A percentile compares a stretch with the other conserved stretches of the same genome.
Evolutionary conservation across 305 asterid species (phyloP).

Genomic region (Fraxinus nigra): DNA sequence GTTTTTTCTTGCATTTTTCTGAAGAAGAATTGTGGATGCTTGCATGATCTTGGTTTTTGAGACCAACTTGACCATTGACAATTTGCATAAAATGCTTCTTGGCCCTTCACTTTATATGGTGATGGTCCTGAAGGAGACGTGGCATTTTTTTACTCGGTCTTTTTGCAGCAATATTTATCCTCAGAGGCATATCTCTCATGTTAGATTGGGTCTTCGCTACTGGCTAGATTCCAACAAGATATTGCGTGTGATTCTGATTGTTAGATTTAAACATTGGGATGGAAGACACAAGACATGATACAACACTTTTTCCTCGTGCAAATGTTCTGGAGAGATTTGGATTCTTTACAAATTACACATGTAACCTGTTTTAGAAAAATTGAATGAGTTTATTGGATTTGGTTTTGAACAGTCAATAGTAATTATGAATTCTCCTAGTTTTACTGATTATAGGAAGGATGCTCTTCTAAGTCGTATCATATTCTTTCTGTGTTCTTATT

Average conservation of each 20-base stretch:
- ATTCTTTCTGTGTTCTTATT: conserved; percentile 8
- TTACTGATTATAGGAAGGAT: conserved; percentile 18
- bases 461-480: conserved; percentile 3
- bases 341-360: neutral
- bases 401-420: neutral
- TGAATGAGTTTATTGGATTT: neutral
- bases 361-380: neutral
- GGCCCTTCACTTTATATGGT: neutral
- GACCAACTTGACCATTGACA: neutral
- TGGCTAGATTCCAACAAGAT: neutral
- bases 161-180: conserved; percentile 4
- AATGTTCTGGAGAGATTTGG: neutral
- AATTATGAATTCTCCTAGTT: neutral
- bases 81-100: neutral
- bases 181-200: neutral
- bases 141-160: neutral
- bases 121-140: neutral
- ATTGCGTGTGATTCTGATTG: neutral
- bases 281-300: neutral
- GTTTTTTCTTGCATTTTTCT: neutral
- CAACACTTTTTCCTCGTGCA: neutral
- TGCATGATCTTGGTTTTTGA: neutral
- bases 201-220: neutral
- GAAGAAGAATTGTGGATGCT: neutral
- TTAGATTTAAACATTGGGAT: neutral